These are phyloP conservation scores for Protomyces gravidus DNA, from an alignment of 1,139 yeast species.

Conservation along the genomic window DNA sequence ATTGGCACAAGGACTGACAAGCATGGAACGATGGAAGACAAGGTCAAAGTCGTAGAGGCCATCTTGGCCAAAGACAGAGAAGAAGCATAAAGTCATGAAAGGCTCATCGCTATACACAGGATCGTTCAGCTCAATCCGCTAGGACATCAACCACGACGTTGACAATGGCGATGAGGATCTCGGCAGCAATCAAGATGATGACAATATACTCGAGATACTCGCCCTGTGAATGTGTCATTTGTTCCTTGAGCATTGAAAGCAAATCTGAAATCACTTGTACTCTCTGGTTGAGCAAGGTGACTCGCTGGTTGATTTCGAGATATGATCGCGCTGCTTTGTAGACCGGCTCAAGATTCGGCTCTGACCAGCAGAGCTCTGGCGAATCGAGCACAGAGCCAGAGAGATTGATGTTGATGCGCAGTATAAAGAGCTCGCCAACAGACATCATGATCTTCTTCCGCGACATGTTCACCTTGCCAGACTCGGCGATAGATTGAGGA, in stretches of 20 bases:
- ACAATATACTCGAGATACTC: slow-evolving; percentile 91
- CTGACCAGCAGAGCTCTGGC: slow-evolving; percentile 98
- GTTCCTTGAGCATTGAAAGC: slow-evolving; percentile 92
- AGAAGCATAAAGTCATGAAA: neutral
- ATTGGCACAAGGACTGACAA: slow-evolving; percentile 28
- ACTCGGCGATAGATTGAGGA: slow-evolving; percentile 89
- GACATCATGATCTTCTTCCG: slow-evolving; percentile 93
- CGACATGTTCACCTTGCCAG: slow-evolving; percentile 92
- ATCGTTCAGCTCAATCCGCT: slow-evolving; percentile 14
- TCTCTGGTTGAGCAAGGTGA: slow-evolving; percentile 75
- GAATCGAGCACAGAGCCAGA: slow-evolving; percentile 95
- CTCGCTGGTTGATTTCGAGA: slow-evolving; percentile 88
- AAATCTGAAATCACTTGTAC: slow-evolving; percentile 89
- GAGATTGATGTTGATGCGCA: slow-evolving; percentile 73
- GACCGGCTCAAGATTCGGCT: slow-evolving; percentile 93
- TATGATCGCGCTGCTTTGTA: slow-evolving; percentile 96
- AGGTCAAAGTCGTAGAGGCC: slow-evolving; percentile 14
- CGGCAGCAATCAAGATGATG: slow-evolving; percentile 86
- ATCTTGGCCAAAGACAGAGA: neutral
- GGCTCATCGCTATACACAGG: neutral
- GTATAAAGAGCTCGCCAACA: slow-evolving; percentile 87
- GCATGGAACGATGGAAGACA: slow-evolving; percentile 20
- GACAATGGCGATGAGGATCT: slow-evolving; percentile 79
- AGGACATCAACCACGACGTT: slow-evolving; percentile 46
- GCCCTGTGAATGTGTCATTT: slow-evolving; percentile 48